phyloP scores from a whole-genome alignment of 176 grass and related monocot genomes.

The Avena atlantica region DNA sequence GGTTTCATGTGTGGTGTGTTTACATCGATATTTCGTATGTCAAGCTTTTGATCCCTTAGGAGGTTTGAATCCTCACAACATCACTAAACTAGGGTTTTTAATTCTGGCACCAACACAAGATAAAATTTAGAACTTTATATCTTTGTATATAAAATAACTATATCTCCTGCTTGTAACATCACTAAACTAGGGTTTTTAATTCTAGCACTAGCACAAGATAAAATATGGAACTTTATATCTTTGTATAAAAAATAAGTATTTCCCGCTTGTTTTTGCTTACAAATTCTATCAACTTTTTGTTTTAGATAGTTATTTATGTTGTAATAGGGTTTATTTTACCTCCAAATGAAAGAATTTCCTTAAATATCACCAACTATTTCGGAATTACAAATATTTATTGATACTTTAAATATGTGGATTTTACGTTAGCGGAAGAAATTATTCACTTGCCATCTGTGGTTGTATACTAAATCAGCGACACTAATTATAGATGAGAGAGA shows the following conservation, averaged over 20 bases:
- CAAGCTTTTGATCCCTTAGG: background rate
- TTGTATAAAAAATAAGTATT: background rate
- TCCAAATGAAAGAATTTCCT: background rate
- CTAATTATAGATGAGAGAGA: too few relatives aligned
- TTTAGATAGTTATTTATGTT: background rate
- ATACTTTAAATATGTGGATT: background rate
- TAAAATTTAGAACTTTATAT: too few relatives aligned
- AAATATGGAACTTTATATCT: background rate
- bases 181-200: too few relatives aligned
- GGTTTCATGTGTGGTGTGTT: background rate
- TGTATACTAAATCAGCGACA: background rate
- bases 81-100: too few relatives aligned
- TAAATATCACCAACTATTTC: background rate
- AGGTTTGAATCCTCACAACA: background rate
- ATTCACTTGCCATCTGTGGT: background rate
- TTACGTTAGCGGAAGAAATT: background rate
- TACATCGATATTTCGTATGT: too few relatives aligned
- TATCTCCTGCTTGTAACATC: background rate
- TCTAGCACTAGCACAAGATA: background rate
- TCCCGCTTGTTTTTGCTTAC: background rate
- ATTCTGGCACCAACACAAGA: background rate
- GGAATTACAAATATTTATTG: background rate
- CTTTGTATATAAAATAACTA: background rate
- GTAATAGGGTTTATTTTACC: background rate
- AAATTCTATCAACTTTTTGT: too few relatives aligned